Evolutionary conservation across 164 flowering plant genomes (phyloP), one percentile per base, ranked within the genome.

Genomic region (Umbellularia californica): DNA sequence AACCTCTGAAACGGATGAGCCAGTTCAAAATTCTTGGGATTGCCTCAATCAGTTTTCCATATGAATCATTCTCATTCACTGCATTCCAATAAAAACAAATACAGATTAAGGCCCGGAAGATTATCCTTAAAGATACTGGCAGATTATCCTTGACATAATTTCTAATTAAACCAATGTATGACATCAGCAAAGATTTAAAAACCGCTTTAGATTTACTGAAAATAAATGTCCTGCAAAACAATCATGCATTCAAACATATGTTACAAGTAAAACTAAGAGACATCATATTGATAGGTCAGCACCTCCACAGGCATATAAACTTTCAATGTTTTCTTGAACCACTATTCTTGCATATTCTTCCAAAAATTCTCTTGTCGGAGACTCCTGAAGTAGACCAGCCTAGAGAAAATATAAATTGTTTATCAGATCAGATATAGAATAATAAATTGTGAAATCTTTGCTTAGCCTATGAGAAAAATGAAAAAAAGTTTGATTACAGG

Each of bases 231-330:
- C 15, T 25, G 17, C 51, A 69, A 69, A 67, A 9, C 19, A 67
- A 28, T 67, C 41, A 67, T 67, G 69, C 20, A 35, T 25, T 3
- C n/a, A 13, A 41, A 47, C n/a, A 0, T 66, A 50, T 15, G 17
- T 51, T 50, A 41, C 28, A 47, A 23, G 30, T 2, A 73, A 66
- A 50, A 73, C 47, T 50, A 28, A 73, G n/a, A 76, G 70, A 27
- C 70, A 73, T 10, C 6, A 14, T 11, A 24, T 14, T 55, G 17
- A 5, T 12, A 41, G n/a, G 13, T 20, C n/a, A 71, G 74, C 81
- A 96, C 99, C 99, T 92, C 88, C 94, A 82, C 96, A 92, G 67
- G 97, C 97, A 84, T 91, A 94, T 77, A 96, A 78, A 84, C 84
- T 90, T 85, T 93, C 97, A 70, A 87, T 78, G 77, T 85, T 93